Evolutionary conservation across 352 stramenopile genomes (phyloP).

Genomic region (Elongisporangium prolatum): DNA sequence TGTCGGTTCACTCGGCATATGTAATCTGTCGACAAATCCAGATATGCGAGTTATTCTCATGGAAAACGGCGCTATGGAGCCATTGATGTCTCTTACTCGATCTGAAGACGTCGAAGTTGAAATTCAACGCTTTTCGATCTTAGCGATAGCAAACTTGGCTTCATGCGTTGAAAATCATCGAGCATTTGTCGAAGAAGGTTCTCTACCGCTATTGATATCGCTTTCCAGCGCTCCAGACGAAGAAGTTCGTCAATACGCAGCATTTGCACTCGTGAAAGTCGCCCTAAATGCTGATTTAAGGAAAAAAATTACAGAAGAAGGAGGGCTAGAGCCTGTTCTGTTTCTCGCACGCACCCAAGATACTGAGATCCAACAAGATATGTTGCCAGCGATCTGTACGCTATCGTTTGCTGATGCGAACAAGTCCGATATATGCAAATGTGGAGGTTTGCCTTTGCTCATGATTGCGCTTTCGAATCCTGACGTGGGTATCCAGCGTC

Average conservation of each 20-base stretch:
- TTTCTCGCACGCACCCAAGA: slow-evolving; percentile 93
- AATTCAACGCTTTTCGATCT: slow-evolving; percentile 92
- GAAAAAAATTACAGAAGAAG: slow-evolving; percentile 93
- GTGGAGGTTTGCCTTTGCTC: slow-evolving; percentile 89
- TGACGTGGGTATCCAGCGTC: slow-evolving; percentile 81
- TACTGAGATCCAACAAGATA: slow-evolving; percentile 88
- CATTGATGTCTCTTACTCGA: slow-evolving; percentile 91
- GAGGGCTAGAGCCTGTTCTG: slow-evolving; percentile 94
- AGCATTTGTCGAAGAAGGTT: slow-evolving; percentile 92
- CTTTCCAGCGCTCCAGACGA: slow-evolving; percentile 93
- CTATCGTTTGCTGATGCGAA: slow-evolving; percentile 91
- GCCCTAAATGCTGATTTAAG: slow-evolving; percentile 93
- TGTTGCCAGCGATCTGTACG: slow-evolving; percentile 89
- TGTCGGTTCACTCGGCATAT: slow-evolving; percentile 92
- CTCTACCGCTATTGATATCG: slow-evolving; percentile 92
- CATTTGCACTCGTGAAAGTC: slow-evolving; percentile 94
- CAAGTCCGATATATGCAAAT: slow-evolving; percentile 93
- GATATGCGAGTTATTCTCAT: slow-evolving; percentile 90
- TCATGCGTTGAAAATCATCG: slow-evolving; percentile 92
- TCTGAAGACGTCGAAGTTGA: slow-evolving; percentile 95
- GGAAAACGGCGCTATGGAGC: slow-evolving; percentile 92
- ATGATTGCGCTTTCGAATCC: slow-evolving; percentile 68
- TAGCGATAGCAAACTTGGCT: slow-evolving; percentile 94
- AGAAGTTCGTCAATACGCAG: slow-evolving; percentile 94
- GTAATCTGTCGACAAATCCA: slow-evolving; percentile 93